Evolutionary conservation across 352 stramenopile genomes (phyloP).

Genomic region (Pelagophyceae sp.): DNA sequence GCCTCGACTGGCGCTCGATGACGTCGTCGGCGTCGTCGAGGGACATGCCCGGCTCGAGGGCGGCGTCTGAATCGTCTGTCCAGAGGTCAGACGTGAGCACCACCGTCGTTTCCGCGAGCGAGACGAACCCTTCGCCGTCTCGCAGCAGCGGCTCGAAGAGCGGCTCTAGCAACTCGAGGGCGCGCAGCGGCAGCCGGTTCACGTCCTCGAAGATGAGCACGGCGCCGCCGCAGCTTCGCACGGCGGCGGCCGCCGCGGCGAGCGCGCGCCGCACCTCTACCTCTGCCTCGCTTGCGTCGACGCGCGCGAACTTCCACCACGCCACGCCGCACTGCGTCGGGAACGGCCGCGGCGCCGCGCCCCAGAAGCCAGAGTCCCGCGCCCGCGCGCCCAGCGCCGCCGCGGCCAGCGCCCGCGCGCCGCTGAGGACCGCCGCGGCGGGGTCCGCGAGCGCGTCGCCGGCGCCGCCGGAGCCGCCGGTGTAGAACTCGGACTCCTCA

Average conservation of each 20-base stretch:
- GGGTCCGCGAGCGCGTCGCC: neutral
- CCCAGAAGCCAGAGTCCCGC: neutral
- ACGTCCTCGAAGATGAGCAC: conserved; percentile 13
- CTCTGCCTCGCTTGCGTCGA: neutral
- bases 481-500: neutral
- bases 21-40: neutral
- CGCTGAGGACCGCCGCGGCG: neutral
- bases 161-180: neutral
- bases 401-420: neutral
- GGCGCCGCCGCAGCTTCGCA: neutral
- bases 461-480: neutral
- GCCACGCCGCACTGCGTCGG: conserved; percentile 8
- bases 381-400: neutral
- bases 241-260: neutral
- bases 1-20: neutral
- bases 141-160: neutral
- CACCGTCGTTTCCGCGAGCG: neutral
- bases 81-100: conserved; percentile 10
- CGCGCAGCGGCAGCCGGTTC: neutral
- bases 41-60: neutral
- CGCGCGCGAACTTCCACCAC: conserved; percentile 1
- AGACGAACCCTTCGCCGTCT: neutral
- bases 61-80: neutral
- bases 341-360: neutral
- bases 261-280: neutral